Evolutionary conservation across 345 rosid genomes (phyloP), one percentile per base, ranked within the genome.

Genomic region (Lumnitzera racemosa): DNA sequence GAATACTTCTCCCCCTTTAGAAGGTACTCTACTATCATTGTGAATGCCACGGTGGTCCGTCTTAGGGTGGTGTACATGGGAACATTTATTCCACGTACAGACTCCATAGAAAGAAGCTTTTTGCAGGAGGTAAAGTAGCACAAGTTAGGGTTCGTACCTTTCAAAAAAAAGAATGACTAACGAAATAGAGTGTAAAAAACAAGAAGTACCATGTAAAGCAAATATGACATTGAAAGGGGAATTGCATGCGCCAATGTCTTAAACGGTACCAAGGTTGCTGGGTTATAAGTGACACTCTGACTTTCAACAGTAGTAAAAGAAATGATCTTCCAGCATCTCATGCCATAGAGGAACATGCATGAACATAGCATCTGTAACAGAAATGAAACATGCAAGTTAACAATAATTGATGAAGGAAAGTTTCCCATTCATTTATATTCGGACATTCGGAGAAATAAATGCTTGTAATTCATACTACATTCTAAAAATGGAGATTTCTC

Each of bases 31-130:
- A 77, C 68, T 20, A 80, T 55, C 90, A 87, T 84, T 5, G 95
- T 82, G 74, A 87, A 84, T 46, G 71, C 78, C 60, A 84, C 81
- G 11, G 87, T 87, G 13, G 90, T 87, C 66, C 90, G 69, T 73
- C 95, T 70, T 31, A 87, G 80, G 46, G 90, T 87, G 51, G 95
- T 87, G 72, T 87, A 87, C 95, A 84, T 87, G 29, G 90, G 90
- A 52, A 84, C 87, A 71, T 72, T 87, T 68, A 87, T 78, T 59
- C 83, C 76, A 55, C 90, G 95, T 48, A 84, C 85, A 55, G 90
- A 76, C 74, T 87, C 90, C 95, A 87, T 87, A 23, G 90, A 78
- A 11, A 84, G 69, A 59, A 87, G 76, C 90, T 84, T 69, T n/a
- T 57, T 58, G 36, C 55, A 55, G 20, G 49, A 12, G 11, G 50